A percentile compares a stretch with the other conserved stretches of the same genome.
Conservation (phyloP, 495 filamentous ascomycete species). For the Parmelia sp. region DNA sequence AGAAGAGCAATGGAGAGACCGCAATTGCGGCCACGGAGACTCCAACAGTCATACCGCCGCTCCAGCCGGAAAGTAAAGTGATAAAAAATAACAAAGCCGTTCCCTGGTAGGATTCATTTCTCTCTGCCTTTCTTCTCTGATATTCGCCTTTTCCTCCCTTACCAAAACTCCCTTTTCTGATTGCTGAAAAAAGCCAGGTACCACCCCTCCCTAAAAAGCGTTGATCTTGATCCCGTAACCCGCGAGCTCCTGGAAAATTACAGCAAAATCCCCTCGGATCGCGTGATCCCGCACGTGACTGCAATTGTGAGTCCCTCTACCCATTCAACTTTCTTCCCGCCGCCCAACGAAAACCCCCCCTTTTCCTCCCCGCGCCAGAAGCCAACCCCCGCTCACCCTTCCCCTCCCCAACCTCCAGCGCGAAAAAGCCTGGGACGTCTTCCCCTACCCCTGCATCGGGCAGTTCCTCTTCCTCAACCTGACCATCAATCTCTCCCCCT, state of each 20-base stretch:
- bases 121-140: background rate
- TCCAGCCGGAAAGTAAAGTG: constrained; percentile 1
- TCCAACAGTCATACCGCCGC: background rate
- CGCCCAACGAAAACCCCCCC: background rate
- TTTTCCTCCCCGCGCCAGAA: background rate
- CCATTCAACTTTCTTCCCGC: background rate
- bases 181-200: constrained; percentile 10
- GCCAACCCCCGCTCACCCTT: background rate
- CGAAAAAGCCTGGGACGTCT: constrained; percentile 41
- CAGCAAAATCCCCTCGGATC: constrained; percentile 9
- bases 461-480: constrained; percentile 47
- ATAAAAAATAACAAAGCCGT: constrained; percentile 2
- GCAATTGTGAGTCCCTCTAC: constrained; percentile 4
- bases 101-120: constrained; percentile 2
- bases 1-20: background rate
- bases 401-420: constrained; percentile 29
- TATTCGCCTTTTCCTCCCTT: too few species aligned
- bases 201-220: background rate
- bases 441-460: constrained; percentile 49
- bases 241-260: constrained; percentile 8
- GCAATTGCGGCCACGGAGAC: background rate
- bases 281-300: background rate
- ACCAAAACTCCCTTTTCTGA: constrained; percentile 3
- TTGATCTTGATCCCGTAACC: constrained; percentile 9
- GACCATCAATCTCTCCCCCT: constrained; percentile 29